Conservation (phyloP, 1,284 basidiomycete species). For the Pterula multifida region DNA sequence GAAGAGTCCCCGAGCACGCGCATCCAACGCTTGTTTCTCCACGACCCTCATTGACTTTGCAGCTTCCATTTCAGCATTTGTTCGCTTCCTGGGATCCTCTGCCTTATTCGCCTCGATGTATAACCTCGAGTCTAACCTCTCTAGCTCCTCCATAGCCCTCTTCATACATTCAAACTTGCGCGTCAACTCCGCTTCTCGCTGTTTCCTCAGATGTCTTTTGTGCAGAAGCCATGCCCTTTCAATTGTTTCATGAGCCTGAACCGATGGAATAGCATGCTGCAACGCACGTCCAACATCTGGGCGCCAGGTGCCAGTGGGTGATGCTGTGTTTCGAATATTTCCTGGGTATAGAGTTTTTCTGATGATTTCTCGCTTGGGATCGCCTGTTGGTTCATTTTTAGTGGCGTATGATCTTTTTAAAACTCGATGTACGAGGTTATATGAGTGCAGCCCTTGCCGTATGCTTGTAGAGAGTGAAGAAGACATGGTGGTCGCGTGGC, state of each 20-base stretch:
- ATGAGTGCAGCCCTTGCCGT: neutral
- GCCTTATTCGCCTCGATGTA: constrained; percentile 67
- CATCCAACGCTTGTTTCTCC: constrained; percentile 63
- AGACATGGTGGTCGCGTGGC: no score
- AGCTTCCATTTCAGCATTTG: constrained; percentile 39
- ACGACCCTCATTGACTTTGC: constrained; percentile 52
- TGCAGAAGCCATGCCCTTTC: constrained; percentile 85
- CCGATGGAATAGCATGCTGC: constrained; percentile 66
- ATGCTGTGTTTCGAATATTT: constrained; percentile 53
- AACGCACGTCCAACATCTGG: constrained; percentile 61
- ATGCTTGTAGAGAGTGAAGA: neutral
- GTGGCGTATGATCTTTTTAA: constrained; percentile 19
- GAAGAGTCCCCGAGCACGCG: constrained; percentile 72
- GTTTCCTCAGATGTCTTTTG: constrained; percentile 62
- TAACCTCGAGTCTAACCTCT: constrained; percentile 50
- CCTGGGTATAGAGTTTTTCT: constrained; percentile 71
- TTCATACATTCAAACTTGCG: constrained; percentile 71
- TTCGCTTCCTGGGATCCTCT: constrained; percentile 63
- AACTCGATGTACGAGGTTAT: constrained; percentile 6
- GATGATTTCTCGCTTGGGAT: constrained; percentile 62
- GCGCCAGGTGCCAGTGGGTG: constrained; percentile 75
- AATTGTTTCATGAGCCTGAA: constrained; percentile 89
- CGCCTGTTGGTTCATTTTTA: constrained; percentile 19
- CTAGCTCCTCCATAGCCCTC: constrained; percentile 71
- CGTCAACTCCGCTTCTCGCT: constrained; percentile 49